A percentile compares a stretch with the other conserved stretches of the same genome.
phyloP scores from a whole-genome alignment of 306 rosid genomes.

The Prunus fruticosa region DNA sequence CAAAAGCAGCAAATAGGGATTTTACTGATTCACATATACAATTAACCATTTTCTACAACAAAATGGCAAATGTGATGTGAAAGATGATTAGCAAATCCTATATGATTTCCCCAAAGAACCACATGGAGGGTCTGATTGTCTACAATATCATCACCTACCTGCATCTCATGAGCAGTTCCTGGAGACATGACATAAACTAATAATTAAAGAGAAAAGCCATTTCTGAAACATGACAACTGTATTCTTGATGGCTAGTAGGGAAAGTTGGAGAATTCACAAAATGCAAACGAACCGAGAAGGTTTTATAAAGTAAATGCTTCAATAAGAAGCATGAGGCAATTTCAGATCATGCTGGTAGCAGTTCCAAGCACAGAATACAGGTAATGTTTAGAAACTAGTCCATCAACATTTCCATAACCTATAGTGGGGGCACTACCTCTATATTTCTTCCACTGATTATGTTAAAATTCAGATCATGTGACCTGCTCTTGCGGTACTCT shows the following conservation, averaged over 20 bases:
- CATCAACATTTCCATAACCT: background rate
- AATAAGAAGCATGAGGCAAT: too few relatives aligned
- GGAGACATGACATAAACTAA: too few relatives aligned
- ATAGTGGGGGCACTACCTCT: background rate
- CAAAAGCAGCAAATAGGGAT: background rate
- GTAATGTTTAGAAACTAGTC: background rate
- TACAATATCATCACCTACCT: too few relatives aligned
- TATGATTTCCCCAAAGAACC: too few relatives aligned
- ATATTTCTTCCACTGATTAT: background rate
- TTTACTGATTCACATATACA: background rate
- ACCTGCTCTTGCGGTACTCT: background rate
- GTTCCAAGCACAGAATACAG: background rate
- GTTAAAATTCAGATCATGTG: background rate
- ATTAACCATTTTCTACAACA: background rate
- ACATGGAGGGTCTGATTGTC: too few relatives aligned
- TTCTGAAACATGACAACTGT: too few relatives aligned
- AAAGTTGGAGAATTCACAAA: too few relatives aligned
- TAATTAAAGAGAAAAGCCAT: too few relatives aligned
- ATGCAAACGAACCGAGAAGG: too few relatives aligned
- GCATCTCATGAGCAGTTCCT: too few relatives aligned
- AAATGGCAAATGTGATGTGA: background rate
- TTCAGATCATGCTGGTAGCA: background rate
- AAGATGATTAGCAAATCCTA: background rate
- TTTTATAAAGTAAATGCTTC: too few relatives aligned
- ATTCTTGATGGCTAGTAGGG: too few relatives aligned